Evolutionary conservation across 176 grass and related monocot species (phyloP).

Genomic region (Alopecurus myosuroides): DNA sequence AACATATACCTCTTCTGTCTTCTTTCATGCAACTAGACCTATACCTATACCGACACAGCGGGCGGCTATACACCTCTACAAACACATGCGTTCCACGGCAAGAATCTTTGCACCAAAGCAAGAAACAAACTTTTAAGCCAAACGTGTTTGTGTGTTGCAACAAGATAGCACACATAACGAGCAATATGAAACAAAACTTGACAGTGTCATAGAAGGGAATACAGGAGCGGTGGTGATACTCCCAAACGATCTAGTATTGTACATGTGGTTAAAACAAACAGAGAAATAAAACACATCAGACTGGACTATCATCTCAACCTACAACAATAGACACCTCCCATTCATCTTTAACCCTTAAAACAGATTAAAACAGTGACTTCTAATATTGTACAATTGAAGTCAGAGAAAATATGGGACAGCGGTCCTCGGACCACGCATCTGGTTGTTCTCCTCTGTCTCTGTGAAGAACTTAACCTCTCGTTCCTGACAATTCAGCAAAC

Average conservation of each 20-base stretch:
- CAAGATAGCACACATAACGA: slow-evolving; percentile 21
- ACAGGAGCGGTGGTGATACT: slow-evolving; percentile 41
- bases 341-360: slow-evolving; percentile 56
- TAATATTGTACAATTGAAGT: slow-evolving; percentile 59
- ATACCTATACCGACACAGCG: too few relatives aligned
- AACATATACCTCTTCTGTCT: background rate
- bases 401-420: slow-evolving; percentile 95
- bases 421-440: slow-evolving; percentile 94
- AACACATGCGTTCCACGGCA: background rate
- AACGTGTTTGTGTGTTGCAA: background rate
- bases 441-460: slow-evolving; percentile 98
- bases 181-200: slow-evolving; percentile 40
- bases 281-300: slow-evolving; percentile 51
- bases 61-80: background rate
- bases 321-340: slow-evolving; percentile 48
- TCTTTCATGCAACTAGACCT: background rate
- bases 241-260: slow-evolving; percentile 56
- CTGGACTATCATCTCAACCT: slow-evolving; percentile 46
- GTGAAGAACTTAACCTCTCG: slow-evolving; percentile 97
- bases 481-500: slow-evolving; percentile 46
- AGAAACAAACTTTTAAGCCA: background rate
- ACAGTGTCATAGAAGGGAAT: slow-evolving; percentile 43
- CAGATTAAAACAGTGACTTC: slow-evolving; percentile 43
- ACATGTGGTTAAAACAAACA: slow-evolving; percentile 68
- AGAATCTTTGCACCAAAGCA: background rate